These are phyloP conservation scores for Tetrastigma voinierianum DNA, from an alignment of 164 flowering plant genomes.

Conservation along the genomic window DNA sequence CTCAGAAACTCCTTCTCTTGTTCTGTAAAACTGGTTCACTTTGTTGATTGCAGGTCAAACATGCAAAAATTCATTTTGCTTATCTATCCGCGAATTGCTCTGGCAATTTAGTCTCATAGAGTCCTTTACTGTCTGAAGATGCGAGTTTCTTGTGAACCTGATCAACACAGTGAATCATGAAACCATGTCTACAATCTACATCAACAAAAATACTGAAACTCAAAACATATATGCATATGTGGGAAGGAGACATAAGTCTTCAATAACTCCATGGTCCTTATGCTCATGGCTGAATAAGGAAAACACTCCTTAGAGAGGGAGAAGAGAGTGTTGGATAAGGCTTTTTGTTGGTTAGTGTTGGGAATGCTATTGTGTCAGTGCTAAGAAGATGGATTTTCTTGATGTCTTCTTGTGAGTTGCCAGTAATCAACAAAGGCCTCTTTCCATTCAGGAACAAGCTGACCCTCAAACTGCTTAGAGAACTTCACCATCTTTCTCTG, in stretches of 20 bases:
- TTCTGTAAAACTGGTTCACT: slow-evolving; percentile 82
- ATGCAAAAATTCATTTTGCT: slow-evolving; percentile 67
- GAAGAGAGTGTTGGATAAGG: slow-evolving; percentile 33
- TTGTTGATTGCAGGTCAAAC: slow-evolving; percentile 77
- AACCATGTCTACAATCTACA: not conserved
- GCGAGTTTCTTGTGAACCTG: slow-evolving; percentile 89
- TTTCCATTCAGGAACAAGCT: slow-evolving; percentile 97
- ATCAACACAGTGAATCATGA: slow-evolving; percentile 5
- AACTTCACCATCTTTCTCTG: slow-evolving; percentile 76
- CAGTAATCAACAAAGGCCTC: slow-evolving; percentile 96
- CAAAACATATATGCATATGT: not conserved
- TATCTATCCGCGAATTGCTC: slow-evolving; percentile 78
- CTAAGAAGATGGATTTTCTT: slow-evolving; percentile 65
- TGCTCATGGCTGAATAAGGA: slow-evolving; percentile 42
- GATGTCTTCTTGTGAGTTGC: slow-evolving; percentile 80
- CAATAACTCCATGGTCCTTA: slow-evolving; percentile 64
- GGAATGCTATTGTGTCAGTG: slow-evolving; percentile 12
- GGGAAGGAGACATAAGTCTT: slow-evolving; percentile 28
- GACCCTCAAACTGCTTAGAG: slow-evolving; percentile 92
- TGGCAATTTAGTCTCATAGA: slow-evolving; percentile 81
- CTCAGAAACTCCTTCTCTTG: slow-evolving; percentile 86
- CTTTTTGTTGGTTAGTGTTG: slow-evolving; percentile 24
- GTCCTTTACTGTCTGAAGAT: slow-evolving; percentile 59
- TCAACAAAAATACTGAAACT: not conserved
- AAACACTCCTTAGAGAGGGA: slow-evolving; percentile 44